phyloP scores from a whole-genome alignment of 2,329 filamentous ascomycete species.

The Fusarium brachygibbosum region DNA sequence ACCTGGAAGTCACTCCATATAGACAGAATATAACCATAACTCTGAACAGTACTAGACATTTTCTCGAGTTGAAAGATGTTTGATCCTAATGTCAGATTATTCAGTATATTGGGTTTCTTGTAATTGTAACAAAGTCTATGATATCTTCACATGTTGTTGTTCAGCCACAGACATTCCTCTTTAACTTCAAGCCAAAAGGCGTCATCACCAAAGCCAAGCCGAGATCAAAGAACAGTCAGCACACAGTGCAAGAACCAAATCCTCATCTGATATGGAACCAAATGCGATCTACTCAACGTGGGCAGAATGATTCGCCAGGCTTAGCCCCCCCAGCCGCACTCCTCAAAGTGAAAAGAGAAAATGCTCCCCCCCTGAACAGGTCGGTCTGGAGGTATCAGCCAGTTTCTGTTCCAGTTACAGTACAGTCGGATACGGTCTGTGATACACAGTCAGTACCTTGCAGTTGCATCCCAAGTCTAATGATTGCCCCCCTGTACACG shows the following conservation, averaged over 20 bases:
- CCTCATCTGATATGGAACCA: slow-evolving; percentile 39
- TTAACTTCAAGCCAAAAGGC: slow-evolving; percentile 14
- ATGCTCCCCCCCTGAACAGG: slow-evolving; percentile 40
- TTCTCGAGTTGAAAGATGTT: background rate
- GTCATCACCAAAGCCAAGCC: slow-evolving; percentile 17
- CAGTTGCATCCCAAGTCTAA: slow-evolving; percentile 20
- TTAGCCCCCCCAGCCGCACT: slow-evolving; percentile 10
- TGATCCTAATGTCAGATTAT: background rate
- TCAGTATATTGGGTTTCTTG: background rate
- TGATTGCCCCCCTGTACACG: slow-evolving; percentile 42
- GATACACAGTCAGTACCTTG: slow-evolving; percentile 36
- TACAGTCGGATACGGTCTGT: slow-evolving; percentile 21
- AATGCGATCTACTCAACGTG: slow-evolving; percentile 51
- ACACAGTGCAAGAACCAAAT: slow-evolving; percentile 32
- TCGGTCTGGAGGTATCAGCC: slow-evolving; percentile 25
- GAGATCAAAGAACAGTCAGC: slow-evolving; percentile 22
- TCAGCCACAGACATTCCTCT: slow-evolving; percentile 36
- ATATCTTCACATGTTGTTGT: background rate
- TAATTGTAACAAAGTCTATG: background rate
- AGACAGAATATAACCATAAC: background rate
- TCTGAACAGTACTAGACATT: too few relatives aligned
- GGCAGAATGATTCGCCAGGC: slow-evolving; percentile 53
- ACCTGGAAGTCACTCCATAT: background rate
- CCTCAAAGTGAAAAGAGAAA: background rate
- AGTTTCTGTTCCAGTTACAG: slow-evolving; percentile 19